Base-by-base conservation (phyloP, 1,284 basidiomycete species). In the Puccinia horiana region DNA sequence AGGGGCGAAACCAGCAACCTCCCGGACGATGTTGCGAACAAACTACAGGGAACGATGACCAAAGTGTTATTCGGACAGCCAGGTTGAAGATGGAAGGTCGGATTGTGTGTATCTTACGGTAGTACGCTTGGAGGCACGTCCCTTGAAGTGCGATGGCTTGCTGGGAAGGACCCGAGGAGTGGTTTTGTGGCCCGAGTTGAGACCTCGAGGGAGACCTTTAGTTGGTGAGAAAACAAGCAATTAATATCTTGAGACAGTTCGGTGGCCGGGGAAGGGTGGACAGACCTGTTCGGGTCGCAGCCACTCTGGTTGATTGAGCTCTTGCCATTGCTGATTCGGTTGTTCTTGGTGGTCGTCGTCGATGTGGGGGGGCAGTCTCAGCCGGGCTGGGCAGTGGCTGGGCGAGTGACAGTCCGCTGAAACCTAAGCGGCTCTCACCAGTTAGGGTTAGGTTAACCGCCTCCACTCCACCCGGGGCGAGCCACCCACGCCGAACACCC, bases 1-100 rank as follows among this genome's bases (percentile, higher is more conserved):
- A 70, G 97, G 94, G 70, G 96, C 94, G 90, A 98, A 99, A 84
- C 97, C 97, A 87, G 92, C 94, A 37, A 88, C 95, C 90, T 98
- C 95, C 86, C 95, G 92, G 86, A 98, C 90, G 84, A 98, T 90
- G 84, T 92, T 93, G 87, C 93, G 93, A 87, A 97, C 94, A 87
- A 98, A 95, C 87, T 92, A 92, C 92, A 94, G 89, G 47, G n/a
- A 20, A 35, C n/a, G 44, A 56, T 20, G 86, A 67, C 86, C 84
- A 47, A 87, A 81, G 65, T 86, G 75, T 8, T 1, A 37, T 35
- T 58, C 0, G 20, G 23, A 29, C 42, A 14, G n/a, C n/a, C n/a
- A n/a, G n/a, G n/a, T n/a, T n/a, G n/a, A n/a, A n/a, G n/a, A n/a
- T n/a, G n/a, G n/a, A n/a, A n/a, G n/a, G n/a, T n/a, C n/a, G n/a